Evolutionary conservation across 2,329 filamentous ascomycete species (phyloP).

Genomic region (Paraphaeosphaeria minitans): DNA sequence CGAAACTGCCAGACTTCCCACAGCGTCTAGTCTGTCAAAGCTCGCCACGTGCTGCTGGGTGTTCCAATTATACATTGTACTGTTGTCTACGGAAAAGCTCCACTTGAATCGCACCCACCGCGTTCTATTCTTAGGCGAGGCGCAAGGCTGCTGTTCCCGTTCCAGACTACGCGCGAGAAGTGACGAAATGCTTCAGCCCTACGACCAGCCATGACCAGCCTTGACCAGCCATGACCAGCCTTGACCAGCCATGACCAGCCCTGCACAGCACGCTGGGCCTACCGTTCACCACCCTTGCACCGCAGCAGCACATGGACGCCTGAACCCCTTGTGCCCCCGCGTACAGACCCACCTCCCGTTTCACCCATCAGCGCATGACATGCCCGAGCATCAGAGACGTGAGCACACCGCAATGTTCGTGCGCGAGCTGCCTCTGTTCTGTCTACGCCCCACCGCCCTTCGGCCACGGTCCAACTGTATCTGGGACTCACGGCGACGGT

Average conservation of each 20-base stretch:
- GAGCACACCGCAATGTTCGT: constrained; percentile 8
- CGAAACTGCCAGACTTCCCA: constrained; percentile 10
- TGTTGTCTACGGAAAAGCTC: constrained; percentile 1
- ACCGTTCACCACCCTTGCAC: constrained; percentile 10
- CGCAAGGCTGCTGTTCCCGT: constrained; percentile 1
- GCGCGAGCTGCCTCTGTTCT: neutral
- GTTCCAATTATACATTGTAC: constrained; percentile 19
- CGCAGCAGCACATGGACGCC: constrained; percentile 8
- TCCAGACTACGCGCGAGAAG: neutral
- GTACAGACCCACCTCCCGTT: constrained; percentile 1
- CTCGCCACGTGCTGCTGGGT: constrained; percentile 8
- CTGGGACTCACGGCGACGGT: neutral
- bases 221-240: constrained; percentile 4
- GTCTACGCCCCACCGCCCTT: neutral
- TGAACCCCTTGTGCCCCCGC: constrained; percentile 10
- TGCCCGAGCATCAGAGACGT: neutral
- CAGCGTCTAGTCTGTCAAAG: constrained; percentile 2
- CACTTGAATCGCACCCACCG: neutral
- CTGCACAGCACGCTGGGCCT: constrained; percentile 3
- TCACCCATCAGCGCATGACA: constrained; percentile 1
- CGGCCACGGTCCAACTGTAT: too few relatives aligned
- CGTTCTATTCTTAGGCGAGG: constrained; percentile 9
- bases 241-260: constrained; percentile 4
- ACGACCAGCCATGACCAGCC: constrained; percentile 13
- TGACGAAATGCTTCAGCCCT: constrained; percentile 14